These are phyloP conservation scores for Penicillium lagena DNA, from an alignment of 495 filamentous ascomycete genomes.

Conservation along the genomic window DNA sequence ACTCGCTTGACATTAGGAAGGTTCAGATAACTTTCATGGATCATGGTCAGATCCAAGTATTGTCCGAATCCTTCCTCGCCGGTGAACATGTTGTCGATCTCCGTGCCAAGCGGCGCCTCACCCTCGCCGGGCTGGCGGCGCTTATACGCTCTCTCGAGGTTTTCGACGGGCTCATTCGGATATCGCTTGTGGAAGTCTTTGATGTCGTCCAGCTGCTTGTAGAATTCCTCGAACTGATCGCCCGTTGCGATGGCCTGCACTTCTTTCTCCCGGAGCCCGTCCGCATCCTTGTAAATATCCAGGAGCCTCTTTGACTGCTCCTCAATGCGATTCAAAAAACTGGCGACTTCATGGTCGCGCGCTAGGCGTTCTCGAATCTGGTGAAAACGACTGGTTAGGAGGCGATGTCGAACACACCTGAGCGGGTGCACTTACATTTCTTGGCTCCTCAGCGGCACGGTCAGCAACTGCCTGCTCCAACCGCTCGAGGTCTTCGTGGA, in stretches of 20 bases:
- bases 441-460: constrained; percentile 78
- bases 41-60: constrained; percentile 76
- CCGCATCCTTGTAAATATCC: constrained; percentile 77
- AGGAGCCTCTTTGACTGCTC: constrained; percentile 75
- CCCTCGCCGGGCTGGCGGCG: constrained; percentile 60
- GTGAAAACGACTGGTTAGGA: constrained; percentile 19
- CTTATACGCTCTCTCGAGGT: constrained; percentile 88
- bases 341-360: constrained; percentile 86
- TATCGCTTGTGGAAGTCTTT: constrained; percentile 86
- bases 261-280: constrained; percentile 65
- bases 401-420: background rate
- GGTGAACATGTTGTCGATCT: constrained; percentile 88
- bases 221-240: constrained; percentile 89
- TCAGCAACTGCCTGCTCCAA: constrained; percentile 91
- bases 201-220: constrained; percentile 72
- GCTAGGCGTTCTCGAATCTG: constrained; percentile 80
- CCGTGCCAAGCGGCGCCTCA: constrained; percentile 46
- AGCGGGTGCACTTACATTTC: constrained; percentile 56
- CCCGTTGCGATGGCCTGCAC: constrained; percentile 78
- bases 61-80: constrained; percentile 90
- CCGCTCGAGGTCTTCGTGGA: constrained; percentile 93
- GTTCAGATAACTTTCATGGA: constrained; percentile 87
- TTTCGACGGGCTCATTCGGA: constrained; percentile 91
- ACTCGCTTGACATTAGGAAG: constrained; percentile 75
- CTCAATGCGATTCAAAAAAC: constrained; percentile 79